phyloP scores from a whole-genome alignment of 805 yeast genomes.

The Naumovozyma castellii region DNA sequence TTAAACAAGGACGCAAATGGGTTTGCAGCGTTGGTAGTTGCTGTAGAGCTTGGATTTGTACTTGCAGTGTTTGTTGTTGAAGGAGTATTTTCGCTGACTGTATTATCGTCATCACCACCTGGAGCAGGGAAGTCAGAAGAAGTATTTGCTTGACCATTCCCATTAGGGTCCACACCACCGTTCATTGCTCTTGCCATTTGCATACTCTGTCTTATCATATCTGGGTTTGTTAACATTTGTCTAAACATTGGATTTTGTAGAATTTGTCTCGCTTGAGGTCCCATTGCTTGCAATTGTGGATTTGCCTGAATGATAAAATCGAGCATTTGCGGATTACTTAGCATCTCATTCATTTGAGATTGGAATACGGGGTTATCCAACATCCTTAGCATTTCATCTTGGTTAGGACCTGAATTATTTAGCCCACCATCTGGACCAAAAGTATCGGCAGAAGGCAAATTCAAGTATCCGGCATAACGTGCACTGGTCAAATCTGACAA shows the following conservation, averaged over 20 bases:
- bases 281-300: slow-evolving; percentile 78
- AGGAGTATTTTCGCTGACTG: slow-evolving; percentile 15
- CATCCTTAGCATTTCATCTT: slow-evolving; percentile 65
- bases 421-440: slow-evolving; percentile 91
- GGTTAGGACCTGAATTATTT: slow-evolving; percentile 46
- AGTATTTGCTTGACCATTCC: slow-evolving; percentile 11
- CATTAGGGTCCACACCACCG: slow-evolving; percentile 24
- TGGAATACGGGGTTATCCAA: slow-evolving; percentile 75
- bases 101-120: slow-evolving; percentile 28
- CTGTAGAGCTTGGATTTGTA: slow-evolving; percentile 7
- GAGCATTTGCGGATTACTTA: slow-evolving; percentile 80
- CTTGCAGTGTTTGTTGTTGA: slow-evolving; percentile 19
- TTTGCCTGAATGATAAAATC: slow-evolving; percentile 73
- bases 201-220: slow-evolving; percentile 74
- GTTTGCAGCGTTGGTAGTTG: slow-evolving; percentile 27
- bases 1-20: slow-evolving; percentile 43
- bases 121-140: slow-evolving; percentile 42
- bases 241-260: slow-evolving; percentile 77
- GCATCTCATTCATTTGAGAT: slow-evolving; percentile 72
- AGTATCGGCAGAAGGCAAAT: slow-evolving; percentile 77
- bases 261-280: slow-evolving; percentile 81
- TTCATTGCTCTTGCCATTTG: slow-evolving; percentile 50
- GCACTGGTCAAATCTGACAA: slow-evolving; percentile 91
- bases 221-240: slow-evolving; percentile 74
- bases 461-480: slow-evolving; percentile 79